These are phyloP conservation scores for Ceratocystiopsis sp. DNA, from an alignment of 2,329 filamentous ascomycete species.

Conservation along the genomic window DNA sequence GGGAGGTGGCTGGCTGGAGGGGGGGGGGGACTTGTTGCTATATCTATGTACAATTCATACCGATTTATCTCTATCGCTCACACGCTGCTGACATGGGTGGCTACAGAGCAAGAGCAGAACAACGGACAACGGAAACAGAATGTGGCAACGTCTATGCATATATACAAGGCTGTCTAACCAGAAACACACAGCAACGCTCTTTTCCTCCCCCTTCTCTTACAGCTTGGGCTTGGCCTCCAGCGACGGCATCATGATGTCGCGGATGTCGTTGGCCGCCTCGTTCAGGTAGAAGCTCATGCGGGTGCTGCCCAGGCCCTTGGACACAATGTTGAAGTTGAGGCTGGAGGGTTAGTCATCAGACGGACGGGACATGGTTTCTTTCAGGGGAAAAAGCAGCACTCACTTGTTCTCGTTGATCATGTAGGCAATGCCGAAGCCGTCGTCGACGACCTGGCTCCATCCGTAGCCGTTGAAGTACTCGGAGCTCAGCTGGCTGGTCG, in stretches of 20 bases:
- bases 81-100: no score
- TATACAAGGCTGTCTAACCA: background rate
- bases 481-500: constrained; percentile 73
- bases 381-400: no score
- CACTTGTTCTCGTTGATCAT: constrained; percentile 99
- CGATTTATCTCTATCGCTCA: no score
- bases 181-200: background rate
- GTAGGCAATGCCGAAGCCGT: constrained; percentile 92
- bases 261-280: constrained; percentile 79
- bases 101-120: no score
- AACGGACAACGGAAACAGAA: no score
- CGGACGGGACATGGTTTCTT: constrained; percentile 2
- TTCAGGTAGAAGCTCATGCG: constrained; percentile 94
- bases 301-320: constrained; percentile 77
- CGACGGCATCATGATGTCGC: constrained; percentile 69
- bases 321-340: constrained; percentile 95
- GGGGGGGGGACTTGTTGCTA: no score
- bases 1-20: no score
- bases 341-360: constrained; percentile 24
- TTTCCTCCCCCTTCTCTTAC: constrained; percentile 25
- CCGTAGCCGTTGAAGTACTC: constrained; percentile 99
- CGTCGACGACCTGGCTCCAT: constrained; percentile 94
- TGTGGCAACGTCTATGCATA: background rate
- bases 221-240: constrained; percentile 78
- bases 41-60: no score